A percentile compares a stretch with the other conserved stretches of the same genome.
Conservation (phyloP, 768 basidiomycete genomes). For the Pisolithus tinctorius region DNA sequence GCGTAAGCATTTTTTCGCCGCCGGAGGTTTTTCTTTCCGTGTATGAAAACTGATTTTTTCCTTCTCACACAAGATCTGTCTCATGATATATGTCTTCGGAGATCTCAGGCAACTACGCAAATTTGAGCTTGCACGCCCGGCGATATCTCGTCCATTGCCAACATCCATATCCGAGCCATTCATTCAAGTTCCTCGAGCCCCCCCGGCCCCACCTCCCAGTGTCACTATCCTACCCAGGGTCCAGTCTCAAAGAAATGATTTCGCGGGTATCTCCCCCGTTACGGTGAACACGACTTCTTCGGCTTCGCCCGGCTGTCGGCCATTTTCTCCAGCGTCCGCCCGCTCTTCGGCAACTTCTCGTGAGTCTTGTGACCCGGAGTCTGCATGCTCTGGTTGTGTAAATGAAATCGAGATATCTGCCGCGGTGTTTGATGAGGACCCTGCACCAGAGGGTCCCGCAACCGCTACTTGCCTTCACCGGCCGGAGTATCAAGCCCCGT, state of each 20-base stretch:
- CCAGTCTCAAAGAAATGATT: slow-evolving; percentile 1
- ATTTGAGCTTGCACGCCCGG: slow-evolving; percentile 69
- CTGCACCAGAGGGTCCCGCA: slow-evolving; percentile 39
- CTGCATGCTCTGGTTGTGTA: slow-evolving; percentile 8
- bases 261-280: slow-evolving; percentile 2
- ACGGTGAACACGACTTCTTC: slow-evolving; percentile 10
- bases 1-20: slow-evolving; percentile 33
- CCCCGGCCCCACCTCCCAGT: neutral
- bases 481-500: slow-evolving; percentile 19
- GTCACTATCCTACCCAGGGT: neutral
- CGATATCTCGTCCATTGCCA: slow-evolving; percentile 43
- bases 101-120: slow-evolving; percentile 72
- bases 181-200: neutral
- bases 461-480: slow-evolving; percentile 31
- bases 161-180: slow-evolving; percentile 13
- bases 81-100: slow-evolving; percentile 75
- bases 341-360: slow-evolving; percentile 6
- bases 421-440: slow-evolving; percentile 38
- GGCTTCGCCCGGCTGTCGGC: neutral
- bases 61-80: slow-evolving; percentile 36
- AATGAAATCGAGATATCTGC: slow-evolving; percentile 34
- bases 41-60: neutral
- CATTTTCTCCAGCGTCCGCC: slow-evolving; percentile 5
- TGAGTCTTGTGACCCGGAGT: slow-evolving; percentile 15
- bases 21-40: neutral